Evolutionary conservation across 768 basidiomycete species (phyloP).

Genomic region (Amanita fuliginea): DNA sequence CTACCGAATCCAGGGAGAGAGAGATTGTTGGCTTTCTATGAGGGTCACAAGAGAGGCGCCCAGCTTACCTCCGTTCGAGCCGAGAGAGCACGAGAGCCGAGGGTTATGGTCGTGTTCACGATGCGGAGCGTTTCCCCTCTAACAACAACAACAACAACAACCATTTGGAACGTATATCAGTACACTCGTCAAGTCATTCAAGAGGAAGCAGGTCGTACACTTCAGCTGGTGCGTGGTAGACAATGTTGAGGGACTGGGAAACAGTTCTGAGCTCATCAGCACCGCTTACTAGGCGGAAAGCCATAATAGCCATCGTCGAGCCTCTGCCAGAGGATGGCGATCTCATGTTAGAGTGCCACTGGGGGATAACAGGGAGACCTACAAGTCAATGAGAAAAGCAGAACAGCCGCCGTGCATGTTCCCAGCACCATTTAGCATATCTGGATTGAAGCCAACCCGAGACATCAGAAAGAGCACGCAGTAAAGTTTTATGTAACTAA

Average conservation of each 20-base stretch:
- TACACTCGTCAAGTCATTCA: neutral
- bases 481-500: too few species aligned
- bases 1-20: conserved; percentile 22
- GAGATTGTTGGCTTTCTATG: neutral
- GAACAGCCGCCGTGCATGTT: conserved; percentile 46
- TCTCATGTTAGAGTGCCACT: too few species aligned
- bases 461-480: neutral
- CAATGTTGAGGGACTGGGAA: conserved; percentile 39
- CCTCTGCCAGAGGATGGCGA: conserved; percentile 23
- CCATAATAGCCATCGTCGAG: conserved; percentile 36
- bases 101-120: conserved; percentile 37
- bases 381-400: conserved; percentile 44
- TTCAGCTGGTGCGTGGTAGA: conserved; percentile 46
- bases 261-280: conserved; percentile 21
- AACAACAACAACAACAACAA: neutral
- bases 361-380: too few species aligned
- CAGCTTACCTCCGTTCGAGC: conserved; percentile 36
- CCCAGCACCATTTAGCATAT: conserved; percentile 16
- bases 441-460: neutral
- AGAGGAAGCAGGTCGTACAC: conserved; percentile 20
- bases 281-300: conserved; percentile 16
- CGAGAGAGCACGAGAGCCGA: conserved; percentile 36
- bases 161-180: neutral
- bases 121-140: conserved; percentile 43
- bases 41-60: neutral